Base-by-base conservation (phyloP, 805 yeast genomes). In the Pichia ethanolica region DNA sequence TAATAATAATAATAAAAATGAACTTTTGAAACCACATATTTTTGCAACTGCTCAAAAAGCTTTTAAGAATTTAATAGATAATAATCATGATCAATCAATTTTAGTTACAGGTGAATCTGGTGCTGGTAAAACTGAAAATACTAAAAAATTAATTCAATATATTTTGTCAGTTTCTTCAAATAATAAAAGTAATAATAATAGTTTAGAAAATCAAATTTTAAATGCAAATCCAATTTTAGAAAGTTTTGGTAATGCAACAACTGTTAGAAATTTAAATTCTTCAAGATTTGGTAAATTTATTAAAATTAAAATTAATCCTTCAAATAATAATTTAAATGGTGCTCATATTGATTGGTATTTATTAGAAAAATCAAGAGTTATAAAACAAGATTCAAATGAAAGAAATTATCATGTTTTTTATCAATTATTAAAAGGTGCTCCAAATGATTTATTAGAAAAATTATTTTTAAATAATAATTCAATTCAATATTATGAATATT, bases 51-150 rank as follows among this genome's bases (percentile, higher is more conserved):
- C 96, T 0, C 96, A 93, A 60, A 80, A 81, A 43, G 95, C 98
- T 1, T 87, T 82, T 58, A 78, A 88, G 54, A 86, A 83, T 59
- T 70, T 93, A 63, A 69, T 88, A 11, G 72, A 75, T 11, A 82
- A 85, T 55, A 74, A 71, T 45, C 81, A 81, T 59, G 85, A 90
- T 65, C 99, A 93, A 69, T 83, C 95, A 11, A 89, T 93, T 48
- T 72, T 93, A 45, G 97, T 93, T n/a, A 93, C 99, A 0, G 99
- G 99, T 55, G 99, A 93, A 64, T 85, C 95, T 27, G 99, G 99
- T 56, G 99, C 99, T 0, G 99, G 99, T 47, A 93, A 93, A 64
- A 93, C 99, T 0, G 99, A 93, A 68, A 93, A 89, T 58, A 93
- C 99, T 5, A 93, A 93, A 66, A 89, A 86, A 62, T 89, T 93